Evolutionary conservation across 106 monocot genomes (phyloP).

Genomic region (Alisma plantagoaquatica): DNA sequence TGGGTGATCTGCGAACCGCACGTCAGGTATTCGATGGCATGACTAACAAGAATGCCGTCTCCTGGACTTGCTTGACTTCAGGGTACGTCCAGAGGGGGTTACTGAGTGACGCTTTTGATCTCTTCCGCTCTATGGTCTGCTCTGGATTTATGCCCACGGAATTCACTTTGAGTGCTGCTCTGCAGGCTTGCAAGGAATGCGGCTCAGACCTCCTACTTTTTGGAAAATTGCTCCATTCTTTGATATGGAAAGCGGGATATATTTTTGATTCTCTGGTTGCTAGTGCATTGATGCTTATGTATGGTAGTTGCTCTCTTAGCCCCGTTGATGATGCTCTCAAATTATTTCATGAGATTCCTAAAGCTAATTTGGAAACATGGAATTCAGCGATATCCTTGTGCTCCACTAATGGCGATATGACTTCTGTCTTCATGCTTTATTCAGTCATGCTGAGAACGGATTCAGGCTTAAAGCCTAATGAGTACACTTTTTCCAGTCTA

Average conservation of each 20-base stretch:
- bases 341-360: slow-evolving; percentile 36
- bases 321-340: slow-evolving; percentile 16
- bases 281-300: slow-evolving; percentile 70
- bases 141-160: slow-evolving; percentile 27
- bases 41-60: slow-evolving; percentile 45
- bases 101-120: slow-evolving; percentile 17
- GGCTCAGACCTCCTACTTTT: slow-evolving; percentile 16
- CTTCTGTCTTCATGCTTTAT: slow-evolving; percentile 39
- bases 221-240: slow-evolving; percentile 44
- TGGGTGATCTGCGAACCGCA: slow-evolving; percentile 22
- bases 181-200: slow-evolving; percentile 50
- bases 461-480: slow-evolving; percentile 31
- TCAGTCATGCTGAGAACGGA: slow-evolving; percentile 35
- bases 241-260: slow-evolving; percentile 35
- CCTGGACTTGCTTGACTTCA: slow-evolving; percentile 70
- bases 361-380: slow-evolving; percentile 49
- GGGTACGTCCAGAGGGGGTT: slow-evolving; percentile 32
- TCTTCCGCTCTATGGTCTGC: slow-evolving; percentile 47
- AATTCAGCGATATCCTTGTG: slow-evolving; percentile 57
- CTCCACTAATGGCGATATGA: slow-evolving; percentile 38
- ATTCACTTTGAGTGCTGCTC: slow-evolving; percentile 50
- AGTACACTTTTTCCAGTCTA: slow-evolving; percentile 69
- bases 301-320: slow-evolving; percentile 40
- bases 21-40: slow-evolving; percentile 60
- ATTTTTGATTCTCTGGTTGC: slow-evolving; percentile 35